Conservation (phyloP, 345 rosid genomes). For the Lagerstroemia speciosa region DNA sequence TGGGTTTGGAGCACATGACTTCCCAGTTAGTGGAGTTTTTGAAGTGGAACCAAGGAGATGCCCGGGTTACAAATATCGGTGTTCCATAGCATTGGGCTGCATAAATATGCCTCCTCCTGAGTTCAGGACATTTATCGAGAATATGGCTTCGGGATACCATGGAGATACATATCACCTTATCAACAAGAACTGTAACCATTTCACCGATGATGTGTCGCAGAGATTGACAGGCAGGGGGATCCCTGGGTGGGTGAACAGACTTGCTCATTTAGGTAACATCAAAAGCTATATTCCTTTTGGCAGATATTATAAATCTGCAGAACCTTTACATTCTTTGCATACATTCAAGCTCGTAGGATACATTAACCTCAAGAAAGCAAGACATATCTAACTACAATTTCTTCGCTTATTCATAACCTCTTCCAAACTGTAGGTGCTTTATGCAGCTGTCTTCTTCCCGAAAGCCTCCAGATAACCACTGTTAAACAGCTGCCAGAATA, state of each 20-base stretch:
- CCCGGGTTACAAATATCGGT: conserved; percentile 57
- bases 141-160: conserved; percentile 57
- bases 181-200: conserved; percentile 77
- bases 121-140: conserved; percentile 51
- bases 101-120: conserved; percentile 39
- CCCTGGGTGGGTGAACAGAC: conserved; percentile 80
- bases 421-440: conserved; percentile 29
- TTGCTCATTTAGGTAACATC: conserved; percentile 58
- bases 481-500: conserved; percentile 58
- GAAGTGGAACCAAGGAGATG: conserved; percentile 75
- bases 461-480: conserved; percentile 61
- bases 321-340: background rate
- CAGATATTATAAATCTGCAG: background rate
- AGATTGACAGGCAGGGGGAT: conserved; percentile 47
- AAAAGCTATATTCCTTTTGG: background rate
- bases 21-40: conserved; percentile 73
- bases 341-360: background rate
- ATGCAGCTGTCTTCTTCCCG: conserved; percentile 73
- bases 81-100: conserved; percentile 38
- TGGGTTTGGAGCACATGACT: conserved; percentile 78
- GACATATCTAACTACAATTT: background rate
- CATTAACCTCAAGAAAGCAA: background rate
- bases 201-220: conserved; percentile 48
- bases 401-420: background rate
- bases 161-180: conserved; percentile 78